Base-by-base conservation (phyloP, 2,329 filamentous ascomycete genomes). In the Fusarium sp. region DNA sequence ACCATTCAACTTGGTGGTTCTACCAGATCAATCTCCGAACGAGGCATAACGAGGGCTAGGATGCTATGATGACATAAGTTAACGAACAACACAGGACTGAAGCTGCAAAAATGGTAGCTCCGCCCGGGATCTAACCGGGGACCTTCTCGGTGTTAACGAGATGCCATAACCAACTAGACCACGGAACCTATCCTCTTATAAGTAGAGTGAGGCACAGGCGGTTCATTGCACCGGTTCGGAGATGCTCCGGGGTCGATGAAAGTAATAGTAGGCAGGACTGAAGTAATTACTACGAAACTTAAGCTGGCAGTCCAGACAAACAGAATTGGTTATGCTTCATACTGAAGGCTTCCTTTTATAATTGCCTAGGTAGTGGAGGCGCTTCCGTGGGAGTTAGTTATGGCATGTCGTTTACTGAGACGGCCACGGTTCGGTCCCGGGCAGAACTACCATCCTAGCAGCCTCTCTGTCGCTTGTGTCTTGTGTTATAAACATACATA, bases 71-170 rank as follows among this genome's bases (percentile, higher is more conserved):
- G n/a, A n/a, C n/a, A n/a, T n/a, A n/a, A n/a, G n/a, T n/a, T n/a
- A n/a, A n/a, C n/a, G n/a, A n/a, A n/a, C n/a, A n/a, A n/a, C n/a
- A n/a, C n/a, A n/a, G n/a, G n/a, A 50, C n/a, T 20, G n/a, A 15
- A 33, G 30, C 30, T 15, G 16, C 30, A 33, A 50, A 33, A 50
- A 50, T 33, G 47, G n/a, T 74, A 70, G 55, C 75, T 76, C 73
- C 73, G 74, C 75, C 73, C 75, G 74, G 75, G 74, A 72, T 77
- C 39, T 71, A 77, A 76, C 75, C 75, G 74, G 75, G 73, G 75
- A 77, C 74, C 75, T 77, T 77, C 75, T 77, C 72, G 72, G 74
- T 77, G 74, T 75, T 70, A 75, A 64, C 72, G 72, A 77, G 75
- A 75, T 75, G 73, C 73, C 75, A 54, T 54, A n/a, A 54, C 50